Percentiles rank a stretch among this genome's conserved stretches.
phyloP scores from a whole-genome alignment of 192 early-diverging fungal species.

The Allomyces javanicus region DNA sequence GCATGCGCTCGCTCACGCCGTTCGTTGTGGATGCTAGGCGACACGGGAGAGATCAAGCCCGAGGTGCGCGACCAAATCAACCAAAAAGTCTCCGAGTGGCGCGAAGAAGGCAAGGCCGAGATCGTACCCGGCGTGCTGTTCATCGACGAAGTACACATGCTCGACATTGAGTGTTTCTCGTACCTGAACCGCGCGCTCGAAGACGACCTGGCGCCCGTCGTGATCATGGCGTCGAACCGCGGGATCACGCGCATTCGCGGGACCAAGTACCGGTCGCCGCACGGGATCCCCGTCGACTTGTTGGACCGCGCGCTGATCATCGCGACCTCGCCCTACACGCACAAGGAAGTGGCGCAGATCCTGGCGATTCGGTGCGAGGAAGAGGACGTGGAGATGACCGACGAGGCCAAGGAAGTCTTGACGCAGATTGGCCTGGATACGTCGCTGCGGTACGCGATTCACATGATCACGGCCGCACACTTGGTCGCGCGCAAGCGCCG shows the following conservation, averaged over 20 bases:
- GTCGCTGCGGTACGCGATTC: slow-evolving; percentile 84
- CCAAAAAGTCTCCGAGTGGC: slow-evolving; percentile 86
- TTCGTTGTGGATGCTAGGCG: slow-evolving; percentile 15
- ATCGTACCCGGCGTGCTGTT: slow-evolving; percentile 96
- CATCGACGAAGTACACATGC: slow-evolving; percentile 99
- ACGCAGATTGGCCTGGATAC: slow-evolving; percentile 82
- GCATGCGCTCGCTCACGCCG: neutral
- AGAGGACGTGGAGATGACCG: slow-evolving; percentile 81
- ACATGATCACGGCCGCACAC: slow-evolving; percentile 86
- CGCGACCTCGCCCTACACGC: slow-evolving; percentile 68
- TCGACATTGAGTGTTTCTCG: slow-evolving; percentile 99
- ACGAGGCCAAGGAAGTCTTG: slow-evolving; percentile 65
- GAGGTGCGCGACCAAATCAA: slow-evolving; percentile 98
- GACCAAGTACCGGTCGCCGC: slow-evolving; percentile 88
- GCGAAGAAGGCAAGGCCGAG: slow-evolving; percentile 96
- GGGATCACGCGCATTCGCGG: slow-evolving; percentile 89
- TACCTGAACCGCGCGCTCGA: slow-evolving; percentile 95
- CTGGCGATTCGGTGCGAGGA: slow-evolving; percentile 77
- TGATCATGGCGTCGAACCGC: slow-evolving; percentile 98
- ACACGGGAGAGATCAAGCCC: slow-evolving; percentile 93
- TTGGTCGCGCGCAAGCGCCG: slow-evolving; percentile 76
- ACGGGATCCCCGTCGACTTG: slow-evolving; percentile 92
- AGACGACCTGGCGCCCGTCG: slow-evolving; percentile 86
- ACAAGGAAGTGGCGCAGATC: slow-evolving; percentile 71
- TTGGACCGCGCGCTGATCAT: slow-evolving; percentile 90